Conservation (phyloP, 1,139 yeast species). For the Saccharomycopsis crataegensis region DNA sequence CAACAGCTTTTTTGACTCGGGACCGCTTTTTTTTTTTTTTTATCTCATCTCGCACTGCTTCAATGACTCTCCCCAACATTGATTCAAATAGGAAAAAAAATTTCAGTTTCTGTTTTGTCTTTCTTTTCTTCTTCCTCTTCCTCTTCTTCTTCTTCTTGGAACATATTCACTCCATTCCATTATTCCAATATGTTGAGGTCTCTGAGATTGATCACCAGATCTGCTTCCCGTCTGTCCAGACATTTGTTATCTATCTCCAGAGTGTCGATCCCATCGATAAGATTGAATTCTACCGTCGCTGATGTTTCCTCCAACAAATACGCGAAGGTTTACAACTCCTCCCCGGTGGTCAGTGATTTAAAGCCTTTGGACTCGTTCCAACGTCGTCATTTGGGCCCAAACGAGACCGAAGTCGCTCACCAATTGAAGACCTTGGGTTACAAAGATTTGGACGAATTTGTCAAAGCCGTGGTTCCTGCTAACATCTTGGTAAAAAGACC, state of each 20-base stretch:
- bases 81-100: neutral
- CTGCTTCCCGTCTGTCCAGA: neutral
- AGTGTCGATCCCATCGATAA: neutral
- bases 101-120: neutral
- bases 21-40: too few species aligned
- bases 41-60: too few species aligned
- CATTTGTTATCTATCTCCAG: neutral
- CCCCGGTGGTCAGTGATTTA: neutral
- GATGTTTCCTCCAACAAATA: conserved; percentile 42
- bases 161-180: neutral
- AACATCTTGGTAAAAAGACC: conserved; percentile 65
- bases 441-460: conserved; percentile 60
- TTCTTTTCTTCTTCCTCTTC: neutral
- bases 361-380: conserved; percentile 60
- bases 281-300: neutral
- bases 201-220: neutral
- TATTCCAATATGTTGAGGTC: neutral
- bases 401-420: conserved; percentile 47
- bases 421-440: conserved; percentile 69
- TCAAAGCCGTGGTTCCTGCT: conserved; percentile 67
- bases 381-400: conserved; percentile 88
- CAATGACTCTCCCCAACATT: too few species aligned
- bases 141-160: neutral
- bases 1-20: too few species aligned
- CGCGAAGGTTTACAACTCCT: conserved; percentile 31